Percentiles rank a stretch among this genome's conserved stretches.
phyloP scores from a whole-genome alignment of 805 yeast genomes.

The Schwanniomyces vanrijiae region DNA sequence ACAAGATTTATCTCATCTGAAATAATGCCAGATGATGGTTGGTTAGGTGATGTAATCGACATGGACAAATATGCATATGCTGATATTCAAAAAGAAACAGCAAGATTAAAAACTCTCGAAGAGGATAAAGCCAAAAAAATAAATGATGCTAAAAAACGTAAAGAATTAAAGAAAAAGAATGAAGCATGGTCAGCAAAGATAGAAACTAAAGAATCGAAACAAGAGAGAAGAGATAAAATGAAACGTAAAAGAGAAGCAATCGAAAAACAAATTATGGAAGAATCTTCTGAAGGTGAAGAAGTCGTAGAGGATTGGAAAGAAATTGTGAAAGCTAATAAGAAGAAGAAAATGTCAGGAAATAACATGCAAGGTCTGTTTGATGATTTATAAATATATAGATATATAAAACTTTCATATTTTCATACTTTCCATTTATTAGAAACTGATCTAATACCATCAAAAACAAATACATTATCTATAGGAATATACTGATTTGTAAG shows the following conservation, averaged over 20 bases:
- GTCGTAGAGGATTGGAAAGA: constrained; percentile 85
- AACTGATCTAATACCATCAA: constrained; percentile 66
- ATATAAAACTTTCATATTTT: constrained; percentile 4
- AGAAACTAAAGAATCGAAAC: constrained; percentile 60
- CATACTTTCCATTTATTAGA: constrained; percentile 42
- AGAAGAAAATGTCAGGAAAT: constrained; percentile 42
- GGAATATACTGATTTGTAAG: constrained; percentile 82
- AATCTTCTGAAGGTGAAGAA: constrained; percentile 46
- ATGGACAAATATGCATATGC: constrained; percentile 66
- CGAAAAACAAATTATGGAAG: constrained; percentile 51
- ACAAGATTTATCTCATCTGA: constrained; percentile 49
- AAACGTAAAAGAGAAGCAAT: constrained; percentile 66
- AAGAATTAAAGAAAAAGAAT: constrained; percentile 51
- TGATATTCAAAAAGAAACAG: constrained; percentile 62
- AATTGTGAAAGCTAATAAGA: constrained; percentile 63
- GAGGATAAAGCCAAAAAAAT: constrained; percentile 39
- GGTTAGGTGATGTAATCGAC: constrained; percentile 64
- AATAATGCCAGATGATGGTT: constrained; percentile 67
- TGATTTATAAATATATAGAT: constrained; percentile 26
- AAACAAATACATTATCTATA: constrained; percentile 64
- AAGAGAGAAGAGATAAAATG: constrained; percentile 65
- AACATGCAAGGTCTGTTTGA: constrained; percentile 62
- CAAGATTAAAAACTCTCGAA: constrained; percentile 59
- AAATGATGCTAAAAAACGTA: constrained; percentile 41
- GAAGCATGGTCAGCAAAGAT: constrained; percentile 79